phyloP scores from a whole-genome alignment of 495 filamentous ascomycete species.

The Talaromyces thailandensis region DNA sequence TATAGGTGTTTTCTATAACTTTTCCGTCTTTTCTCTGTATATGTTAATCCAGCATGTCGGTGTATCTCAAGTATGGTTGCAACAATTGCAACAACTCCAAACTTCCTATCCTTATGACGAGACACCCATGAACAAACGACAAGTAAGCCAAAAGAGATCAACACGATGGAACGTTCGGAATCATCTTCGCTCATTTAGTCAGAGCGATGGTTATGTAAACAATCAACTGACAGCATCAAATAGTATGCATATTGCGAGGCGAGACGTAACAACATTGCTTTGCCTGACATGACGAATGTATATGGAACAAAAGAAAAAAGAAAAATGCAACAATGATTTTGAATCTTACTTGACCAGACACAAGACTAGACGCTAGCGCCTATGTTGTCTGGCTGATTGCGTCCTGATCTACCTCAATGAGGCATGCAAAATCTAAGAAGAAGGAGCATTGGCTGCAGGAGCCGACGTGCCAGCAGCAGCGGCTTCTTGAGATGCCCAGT shows the following conservation, averaged over 20 bases:
- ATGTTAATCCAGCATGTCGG: neutral
- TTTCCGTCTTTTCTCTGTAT: neutral
- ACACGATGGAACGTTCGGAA: neutral
- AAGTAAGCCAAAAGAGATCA: neutral
- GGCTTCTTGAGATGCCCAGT: slow-evolving; percentile 34
- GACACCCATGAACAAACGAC: neutral
- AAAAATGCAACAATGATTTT: neutral
- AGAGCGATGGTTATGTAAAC: neutral
- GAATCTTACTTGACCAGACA: neutral
- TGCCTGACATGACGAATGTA: neutral
- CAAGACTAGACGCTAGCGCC: slow-evolving; percentile 3
- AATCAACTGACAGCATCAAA: neutral
- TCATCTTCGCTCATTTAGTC: neutral
- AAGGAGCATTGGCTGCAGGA: neutral
- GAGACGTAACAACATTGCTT: neutral
- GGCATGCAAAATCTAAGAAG: neutral
- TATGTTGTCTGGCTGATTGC: neutral
- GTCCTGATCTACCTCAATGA: neutral
- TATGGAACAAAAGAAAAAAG: neutral
- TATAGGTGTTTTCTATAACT: neutral
- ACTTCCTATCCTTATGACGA: neutral
- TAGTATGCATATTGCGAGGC: neutral
- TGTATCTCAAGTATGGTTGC: slow-evolving; percentile 1
- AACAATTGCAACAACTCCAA: slow-evolving; percentile 1
- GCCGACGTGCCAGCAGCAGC: slow-evolving; percentile 16